These are phyloP conservation scores for Auriscalpium microsporum DNA, from an alignment of 768 basidiomycete genomes.

Conservation along the genomic window DNA sequence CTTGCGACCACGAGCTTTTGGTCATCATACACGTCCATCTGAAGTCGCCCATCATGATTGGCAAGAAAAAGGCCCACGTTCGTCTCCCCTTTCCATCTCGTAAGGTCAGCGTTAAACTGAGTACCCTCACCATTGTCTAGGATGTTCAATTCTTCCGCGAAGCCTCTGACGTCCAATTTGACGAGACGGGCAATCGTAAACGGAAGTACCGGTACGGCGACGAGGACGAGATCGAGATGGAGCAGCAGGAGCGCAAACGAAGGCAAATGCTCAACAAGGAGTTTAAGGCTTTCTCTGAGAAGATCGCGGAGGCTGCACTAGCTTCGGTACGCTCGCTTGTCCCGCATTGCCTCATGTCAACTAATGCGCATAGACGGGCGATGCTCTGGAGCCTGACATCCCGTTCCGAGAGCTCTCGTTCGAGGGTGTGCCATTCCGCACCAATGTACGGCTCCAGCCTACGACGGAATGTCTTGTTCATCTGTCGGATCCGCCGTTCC, in stretches of 20 bases:
- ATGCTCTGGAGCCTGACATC: slow-evolving; percentile 86
- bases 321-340: slow-evolving; percentile 46
- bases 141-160: slow-evolving; percentile 98
- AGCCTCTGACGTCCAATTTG: slow-evolving; percentile 94
- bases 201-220: slow-evolving; percentile 95
- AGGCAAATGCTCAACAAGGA: slow-evolving; percentile 87
- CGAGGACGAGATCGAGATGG: slow-evolving; percentile 98
- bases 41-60: slow-evolving; percentile 94
- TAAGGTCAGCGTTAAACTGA: not conserved
- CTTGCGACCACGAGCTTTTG: slow-evolving; percentile 91
- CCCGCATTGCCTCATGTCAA: not conserved
- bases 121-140: slow-evolving; percentile 29
- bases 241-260: slow-evolving; percentile 91
- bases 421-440: slow-evolving; percentile 92
- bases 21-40: slow-evolving; percentile 93
- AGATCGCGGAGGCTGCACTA: slow-evolving; percentile 78
- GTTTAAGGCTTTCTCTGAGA: slow-evolving; percentile 89
- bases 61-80: slow-evolving; percentile 96
- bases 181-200: slow-evolving; percentile 98
- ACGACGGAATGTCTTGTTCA: slow-evolving; percentile 96
- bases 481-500: slow-evolving; percentile 90
- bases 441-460: slow-evolving; percentile 89
- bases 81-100: slow-evolving; percentile 20
- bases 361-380: slow-evolving; percentile 47
- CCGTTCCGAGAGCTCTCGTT: slow-evolving; percentile 97